Base-by-base conservation (phyloP, 2,329 filamentous ascomycete genomes). In the Diplodia scrobiculata region DNA sequence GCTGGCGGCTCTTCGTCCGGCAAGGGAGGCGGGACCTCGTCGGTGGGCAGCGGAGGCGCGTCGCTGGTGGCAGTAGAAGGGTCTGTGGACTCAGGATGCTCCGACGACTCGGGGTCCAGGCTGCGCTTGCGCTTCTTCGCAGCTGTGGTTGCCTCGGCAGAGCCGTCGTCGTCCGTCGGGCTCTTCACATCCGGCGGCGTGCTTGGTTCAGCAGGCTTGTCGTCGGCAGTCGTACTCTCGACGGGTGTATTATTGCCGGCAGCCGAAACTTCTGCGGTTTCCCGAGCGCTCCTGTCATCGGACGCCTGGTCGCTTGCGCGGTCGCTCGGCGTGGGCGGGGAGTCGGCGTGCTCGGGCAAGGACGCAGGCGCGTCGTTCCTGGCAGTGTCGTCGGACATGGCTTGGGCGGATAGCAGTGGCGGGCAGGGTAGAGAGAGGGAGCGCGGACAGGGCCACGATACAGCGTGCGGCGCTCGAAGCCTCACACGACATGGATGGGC, bases 1-100 rank as follows among this genome's bases (percentile, higher is more conserved):
- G 72, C 72, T 63, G 69, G 70, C 11, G 73, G 73, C 47, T 72
- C 72, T 59, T 76, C 75, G 45, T 63, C 63, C 11, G 66, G 55
- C n/a, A 60, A 36, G 5, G 65, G 59, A 53, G 66, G 63, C 45
- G 65, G 65, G 9, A 54, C 54, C 38, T 66, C 65, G 25, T 66
- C 65, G 45, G 63, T 34, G 34, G 65, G 65, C 32, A 66, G 45
- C n/a, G 65, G 65, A 9, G 65, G 54, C 5, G 48, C 55, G 36
- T 52, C 36, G 53, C 14, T 45, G 17, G 41, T 19, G 34, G 41
- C 32, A 4, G 58, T 11, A 17, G 41, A 27, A 48, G 38, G 19
- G 36, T 45, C 50, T 10, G 62, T n/a, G 27, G 62, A 19, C 5
- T 60, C 25, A 27, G 63, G 38, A 11, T 10, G 38, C 29, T 54